Conservation (phyloP, 768 basidiomycete species). For the Boletus barrowsii region DNA sequence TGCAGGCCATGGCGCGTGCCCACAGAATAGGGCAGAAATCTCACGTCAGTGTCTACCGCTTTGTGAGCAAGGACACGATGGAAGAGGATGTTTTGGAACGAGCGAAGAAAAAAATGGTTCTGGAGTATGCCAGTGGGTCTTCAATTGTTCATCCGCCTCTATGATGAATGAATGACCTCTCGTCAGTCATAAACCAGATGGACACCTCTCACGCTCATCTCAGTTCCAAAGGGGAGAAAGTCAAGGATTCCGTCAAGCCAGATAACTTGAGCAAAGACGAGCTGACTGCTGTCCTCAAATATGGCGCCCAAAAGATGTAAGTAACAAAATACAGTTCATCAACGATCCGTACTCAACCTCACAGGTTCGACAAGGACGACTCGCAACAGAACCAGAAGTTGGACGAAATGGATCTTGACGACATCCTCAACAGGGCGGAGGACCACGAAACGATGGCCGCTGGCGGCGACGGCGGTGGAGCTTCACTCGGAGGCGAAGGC, state of each 20-base stretch:
- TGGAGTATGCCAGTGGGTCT: slow-evolving; percentile 96
- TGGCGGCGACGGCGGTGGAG: slow-evolving; percentile 77
- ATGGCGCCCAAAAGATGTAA: slow-evolving; percentile 96
- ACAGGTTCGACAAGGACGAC: slow-evolving; percentile 97
- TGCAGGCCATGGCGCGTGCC: slow-evolving; percentile 99
- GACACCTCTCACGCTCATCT: slow-evolving; percentile 98
- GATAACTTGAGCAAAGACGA: slow-evolving; percentile 94
- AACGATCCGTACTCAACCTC: slow-evolving; percentile 8
- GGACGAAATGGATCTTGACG: slow-evolving; percentile 98
- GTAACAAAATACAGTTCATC: slow-evolving; percentile 25
- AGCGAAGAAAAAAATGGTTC: slow-evolving; percentile 98
- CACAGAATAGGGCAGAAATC: slow-evolving; percentile 99
- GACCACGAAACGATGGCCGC: slow-evolving; percentile 92
- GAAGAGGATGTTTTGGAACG: slow-evolving; percentile 98
- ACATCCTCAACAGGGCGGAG: slow-evolving; percentile 94
- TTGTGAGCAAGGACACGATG: slow-evolving; percentile 99
- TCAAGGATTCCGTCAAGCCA: slow-evolving; percentile 69
- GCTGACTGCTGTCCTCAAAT: slow-evolving; percentile 95
- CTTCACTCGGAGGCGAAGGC: slow-evolving; percentile 95
- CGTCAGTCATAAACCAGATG: slow-evolving; percentile 98
- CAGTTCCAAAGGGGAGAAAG: slow-evolving; percentile 67
- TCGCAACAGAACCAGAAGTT: slow-evolving; percentile 89
- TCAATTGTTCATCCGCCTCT: slow-evolving; percentile 12
- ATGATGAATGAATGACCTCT: slow-evolving; percentile 10
- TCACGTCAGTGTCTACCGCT: slow-evolving; percentile 97